phyloP scores from a whole-genome alignment of 345 rosid species.

The Eucalyptus shirleyi region DNA sequence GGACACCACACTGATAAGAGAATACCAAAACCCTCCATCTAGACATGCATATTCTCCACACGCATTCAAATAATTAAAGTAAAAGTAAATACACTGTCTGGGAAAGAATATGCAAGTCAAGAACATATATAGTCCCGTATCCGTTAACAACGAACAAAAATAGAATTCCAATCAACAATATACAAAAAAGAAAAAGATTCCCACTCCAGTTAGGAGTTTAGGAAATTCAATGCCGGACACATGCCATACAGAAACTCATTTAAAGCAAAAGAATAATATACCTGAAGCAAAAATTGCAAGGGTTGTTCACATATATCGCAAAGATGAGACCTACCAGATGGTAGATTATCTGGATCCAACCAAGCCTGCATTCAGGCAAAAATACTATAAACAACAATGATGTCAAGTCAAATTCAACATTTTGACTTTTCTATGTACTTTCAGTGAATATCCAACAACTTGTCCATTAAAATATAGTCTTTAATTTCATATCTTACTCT shows the following conservation, averaged over 20 bases:
- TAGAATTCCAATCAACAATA: background rate
- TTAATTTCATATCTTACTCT: background rate
- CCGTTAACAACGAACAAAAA: background rate
- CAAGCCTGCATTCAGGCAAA: slow-evolving; percentile 44
- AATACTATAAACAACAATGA: background rate
- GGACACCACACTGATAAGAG: background rate
- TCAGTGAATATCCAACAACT: background rate
- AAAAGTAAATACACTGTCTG: background rate
- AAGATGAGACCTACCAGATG: slow-evolving; percentile 41
- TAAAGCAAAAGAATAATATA: background rate
- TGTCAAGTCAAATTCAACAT: background rate
- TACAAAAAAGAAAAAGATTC: background rate
- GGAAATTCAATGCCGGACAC: background rate
- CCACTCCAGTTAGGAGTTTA: background rate
- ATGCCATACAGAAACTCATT: background rate
- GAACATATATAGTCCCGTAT: background rate
- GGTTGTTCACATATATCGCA: slow-evolving; percentile 84
- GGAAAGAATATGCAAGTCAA: background rate
- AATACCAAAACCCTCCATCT: background rate
- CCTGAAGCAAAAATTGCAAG: slow-evolving; percentile 85
- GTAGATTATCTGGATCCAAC: slow-evolving; percentile 79
- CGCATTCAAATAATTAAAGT: background rate
- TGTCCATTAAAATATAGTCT: background rate
- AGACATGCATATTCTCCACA: background rate
- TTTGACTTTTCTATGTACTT: background rate